These are phyloP conservation scores for Xylaria sp. DNA, from an alignment of 2,329 filamentous ascomycete genomes.

Conservation along the genomic window DNA sequence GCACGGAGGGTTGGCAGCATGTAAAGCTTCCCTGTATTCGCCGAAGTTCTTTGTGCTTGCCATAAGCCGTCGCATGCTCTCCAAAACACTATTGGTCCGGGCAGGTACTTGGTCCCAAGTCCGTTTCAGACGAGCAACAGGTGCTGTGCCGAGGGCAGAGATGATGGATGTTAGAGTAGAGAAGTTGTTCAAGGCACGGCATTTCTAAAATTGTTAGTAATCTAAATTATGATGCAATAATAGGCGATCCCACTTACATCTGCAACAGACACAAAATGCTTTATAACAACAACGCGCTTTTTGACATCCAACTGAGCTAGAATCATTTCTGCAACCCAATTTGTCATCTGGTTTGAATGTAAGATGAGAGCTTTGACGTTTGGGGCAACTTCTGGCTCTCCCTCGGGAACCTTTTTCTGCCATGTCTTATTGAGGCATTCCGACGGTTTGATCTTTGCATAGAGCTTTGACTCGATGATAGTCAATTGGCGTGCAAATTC, in stretches of 20 bases:
- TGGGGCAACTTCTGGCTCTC: conserved; percentile 82
- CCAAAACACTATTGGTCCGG: conserved; percentile 78
- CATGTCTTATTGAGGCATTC: conserved; percentile 99
- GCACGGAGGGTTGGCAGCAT: conserved; percentile 92
- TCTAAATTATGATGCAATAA: conserved; percentile 22
- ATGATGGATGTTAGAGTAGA: conserved; percentile 98
- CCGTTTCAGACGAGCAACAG: conserved; percentile 88
- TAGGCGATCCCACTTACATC: conserved; percentile 68
- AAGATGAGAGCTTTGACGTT: conserved; percentile 97
- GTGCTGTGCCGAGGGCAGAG: conserved; percentile 90
- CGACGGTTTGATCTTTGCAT: conserved; percentile 93
- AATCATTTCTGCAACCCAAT: conserved; percentile 99
- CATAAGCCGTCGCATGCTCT: conserved; percentile 94
- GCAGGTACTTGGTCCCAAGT: conserved; percentile 95
- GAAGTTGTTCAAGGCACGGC: conserved; percentile 91
- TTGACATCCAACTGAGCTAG: conserved; percentile 92
- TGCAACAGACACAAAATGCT: conserved; percentile 95
- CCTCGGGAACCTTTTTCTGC: conserved; percentile 90
- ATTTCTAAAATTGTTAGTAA: conserved; percentile 70
- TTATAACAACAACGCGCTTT: conserved; percentile 95
- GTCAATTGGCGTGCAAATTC: conserved; percentile 98
- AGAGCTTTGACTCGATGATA: conserved; percentile 92
- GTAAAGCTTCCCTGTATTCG: conserved; percentile 91
- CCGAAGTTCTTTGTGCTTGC: conserved; percentile 97
- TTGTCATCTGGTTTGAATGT: conserved; percentile 98